A percentile compares a stretch with the other conserved stretches of the same genome.
Conservation (phyloP, 2,329 filamentous ascomycete species). For the Alternaria solani region DNA sequence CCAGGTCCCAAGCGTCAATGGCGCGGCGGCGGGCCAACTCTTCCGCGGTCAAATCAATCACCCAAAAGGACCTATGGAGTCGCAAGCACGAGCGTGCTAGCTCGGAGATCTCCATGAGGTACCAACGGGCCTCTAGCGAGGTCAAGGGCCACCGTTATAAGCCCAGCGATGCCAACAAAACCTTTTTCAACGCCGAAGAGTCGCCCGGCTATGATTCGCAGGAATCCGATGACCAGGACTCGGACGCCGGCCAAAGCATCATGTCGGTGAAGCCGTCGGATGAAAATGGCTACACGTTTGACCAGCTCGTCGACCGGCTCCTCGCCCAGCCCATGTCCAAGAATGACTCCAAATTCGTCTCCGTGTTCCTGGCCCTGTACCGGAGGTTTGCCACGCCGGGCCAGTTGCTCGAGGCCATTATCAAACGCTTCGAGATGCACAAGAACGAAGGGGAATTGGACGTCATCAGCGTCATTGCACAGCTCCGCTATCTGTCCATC, state of each 20-base stretch:
- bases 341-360: constrained; percentile 85
- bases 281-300: constrained; percentile 65
- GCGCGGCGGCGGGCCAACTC: constrained; percentile 56
- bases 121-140: constrained; percentile 40
- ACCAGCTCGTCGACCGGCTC: constrained; percentile 78
- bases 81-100: constrained; percentile 57
- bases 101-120: constrained; percentile 55
- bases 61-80: constrained; percentile 49
- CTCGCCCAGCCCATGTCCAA: constrained; percentile 82
- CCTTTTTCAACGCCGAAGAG: constrained; percentile 74
- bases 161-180: constrained; percentile 57
- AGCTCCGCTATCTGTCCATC: constrained; percentile 83
- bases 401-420: constrained; percentile 78
- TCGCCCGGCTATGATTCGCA: constrained; percentile 72
- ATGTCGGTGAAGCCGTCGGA: constrained; percentile 57
- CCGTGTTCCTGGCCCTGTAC: constrained; percentile 91
- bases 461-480: constrained; percentile 79
- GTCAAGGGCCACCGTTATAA: constrained; percentile 48
- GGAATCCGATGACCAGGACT: constrained; percentile 71
- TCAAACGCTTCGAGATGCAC: constrained; percentile 76
- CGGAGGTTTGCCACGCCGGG: constrained; percentile 89
- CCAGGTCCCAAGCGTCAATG: constrained; percentile 47
- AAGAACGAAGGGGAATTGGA: constrained; percentile 73
- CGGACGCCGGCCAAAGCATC: constrained; percentile 63
- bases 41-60: constrained; percentile 53